These are phyloP conservation scores for Linnemannia schmuckeri DNA, from an alignment of 192 early-diverging fungal species.

Conservation along the genomic window DNA sequence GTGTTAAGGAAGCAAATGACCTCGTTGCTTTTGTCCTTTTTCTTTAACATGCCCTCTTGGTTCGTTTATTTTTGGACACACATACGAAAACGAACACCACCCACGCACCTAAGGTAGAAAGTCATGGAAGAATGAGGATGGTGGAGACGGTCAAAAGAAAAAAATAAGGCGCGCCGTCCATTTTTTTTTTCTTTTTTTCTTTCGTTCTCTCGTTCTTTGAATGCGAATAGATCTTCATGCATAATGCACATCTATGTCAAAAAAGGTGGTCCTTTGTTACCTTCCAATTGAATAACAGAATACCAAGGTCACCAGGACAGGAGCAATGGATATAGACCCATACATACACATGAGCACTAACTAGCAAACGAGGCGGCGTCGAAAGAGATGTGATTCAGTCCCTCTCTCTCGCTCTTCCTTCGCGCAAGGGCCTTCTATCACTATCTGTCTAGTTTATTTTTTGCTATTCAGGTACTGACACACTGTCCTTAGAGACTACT, in stretches of 20 bases:
- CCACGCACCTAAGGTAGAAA: too few species aligned
- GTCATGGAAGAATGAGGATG: background rate
- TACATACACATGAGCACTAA: too few species aligned
- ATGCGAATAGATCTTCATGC: background rate
- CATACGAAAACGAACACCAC: background rate
- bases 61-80: background rate
- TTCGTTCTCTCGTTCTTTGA: background rate
- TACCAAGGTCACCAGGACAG: too few species aligned
- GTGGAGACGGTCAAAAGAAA: background rate
- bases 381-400: too few species aligned
- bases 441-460: background rate
- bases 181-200: background rate
- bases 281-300: background rate
- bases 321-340: too few species aligned
- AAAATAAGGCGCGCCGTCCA: background rate
- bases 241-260: background rate
- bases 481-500: background rate
- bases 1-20: background rate
- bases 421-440: background rate
- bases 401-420: background rate
- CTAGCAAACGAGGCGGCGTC: too few species aligned
- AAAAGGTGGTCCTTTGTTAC: background rate
- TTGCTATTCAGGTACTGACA: background rate
- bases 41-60: background rate
- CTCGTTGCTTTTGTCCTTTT: too few species aligned